Conservation (phyloP, 768 basidiomycete genomes). For the Leucosporidium creatinivorum region DNA sequence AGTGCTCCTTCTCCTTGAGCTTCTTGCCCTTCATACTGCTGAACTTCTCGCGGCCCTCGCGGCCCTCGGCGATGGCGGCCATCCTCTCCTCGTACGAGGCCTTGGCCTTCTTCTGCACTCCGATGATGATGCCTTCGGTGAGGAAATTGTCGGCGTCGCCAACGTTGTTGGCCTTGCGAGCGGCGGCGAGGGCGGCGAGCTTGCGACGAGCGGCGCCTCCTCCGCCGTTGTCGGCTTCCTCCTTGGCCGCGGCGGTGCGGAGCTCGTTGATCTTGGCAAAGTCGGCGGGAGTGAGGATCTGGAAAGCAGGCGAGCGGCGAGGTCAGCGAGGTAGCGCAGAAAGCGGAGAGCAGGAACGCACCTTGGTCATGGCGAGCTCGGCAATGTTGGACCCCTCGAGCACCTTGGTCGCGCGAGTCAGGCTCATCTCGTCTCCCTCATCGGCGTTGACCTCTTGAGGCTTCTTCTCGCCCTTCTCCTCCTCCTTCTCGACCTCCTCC, state of each 20-base stretch:
- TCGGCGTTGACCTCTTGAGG: conserved; percentile 2
- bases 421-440: conserved; percentile 30
- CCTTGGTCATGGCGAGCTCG: conserved; percentile 73
- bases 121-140: conserved; percentile 84
- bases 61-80: conserved; percentile 81
- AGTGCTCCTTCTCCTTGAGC: conserved; percentile 33
- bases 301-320: conserved; percentile 44
- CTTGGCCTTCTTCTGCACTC: conserved; percentile 87
- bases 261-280: conserved; percentile 87
- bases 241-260: conserved; percentile 65
- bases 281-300: conserved; percentile 97
- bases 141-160: conserved; percentile 46
- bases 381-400: conserved; percentile 49
- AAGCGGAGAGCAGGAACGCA: conserved; percentile 35
- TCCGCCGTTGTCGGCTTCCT: conserved; percentile 61
- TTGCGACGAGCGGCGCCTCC: conserved; percentile 80
- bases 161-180: conserved; percentile 49
- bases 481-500: conserved; percentile 36
- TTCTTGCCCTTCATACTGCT: conserved; percentile 45
- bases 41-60: conserved; percentile 91
- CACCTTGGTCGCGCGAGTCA: conserved; percentile 34
- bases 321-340: not conserved
- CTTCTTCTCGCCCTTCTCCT: conserved; percentile 11
- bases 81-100: conserved; percentile 88
- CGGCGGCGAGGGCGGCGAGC: conserved; percentile 68